Percentiles rank a stretch among this genome's conserved stretches.
Conservation (phyloP, 371 early-diverging fungal species). For the Batrachochytrium dendrobatidis region DNA sequence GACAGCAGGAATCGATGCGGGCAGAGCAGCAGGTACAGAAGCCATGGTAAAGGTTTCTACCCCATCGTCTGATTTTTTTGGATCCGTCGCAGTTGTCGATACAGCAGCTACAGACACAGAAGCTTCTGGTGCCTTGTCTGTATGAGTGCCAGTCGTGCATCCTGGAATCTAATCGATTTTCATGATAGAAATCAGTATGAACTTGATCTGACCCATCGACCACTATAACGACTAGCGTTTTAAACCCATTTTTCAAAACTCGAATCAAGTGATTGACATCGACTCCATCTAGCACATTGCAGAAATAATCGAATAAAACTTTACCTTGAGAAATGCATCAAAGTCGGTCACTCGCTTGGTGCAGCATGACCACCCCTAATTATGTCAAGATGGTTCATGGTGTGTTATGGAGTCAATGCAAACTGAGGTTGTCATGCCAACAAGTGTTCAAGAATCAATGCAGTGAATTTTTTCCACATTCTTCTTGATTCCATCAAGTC, state of each 20-base stretch:
- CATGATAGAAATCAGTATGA: background rate
- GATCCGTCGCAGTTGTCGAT: constrained; percentile 10
- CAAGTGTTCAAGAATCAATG: background rate
- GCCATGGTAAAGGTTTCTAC: constrained; percentile 31
- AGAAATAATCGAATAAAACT: constrained; percentile 8
- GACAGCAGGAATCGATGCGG: constrained; percentile 7
- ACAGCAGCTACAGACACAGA: constrained; percentile 16
- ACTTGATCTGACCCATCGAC: too few species aligned
- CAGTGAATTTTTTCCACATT: background rate
- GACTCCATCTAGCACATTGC: too few species aligned
- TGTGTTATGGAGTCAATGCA: constrained; percentile 2
- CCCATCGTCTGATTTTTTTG: constrained; percentile 13
- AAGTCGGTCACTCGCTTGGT: constrained; percentile 81
- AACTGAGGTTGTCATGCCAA: background rate
- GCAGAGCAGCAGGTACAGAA: constrained; percentile 7
- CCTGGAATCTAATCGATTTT: constrained; percentile 24
- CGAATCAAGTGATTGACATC: too few species aligned
- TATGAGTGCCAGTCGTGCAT: constrained; percentile 39
- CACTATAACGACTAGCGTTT: too few species aligned
- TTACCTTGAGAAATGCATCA: constrained; percentile 83
- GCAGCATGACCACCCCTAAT: constrained; percentile 96
- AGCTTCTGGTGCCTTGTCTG: constrained; percentile 17
- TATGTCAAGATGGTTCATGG: too few species aligned
- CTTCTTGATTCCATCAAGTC: background rate
- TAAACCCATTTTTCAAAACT: too few species aligned